These are phyloP conservation scores for Chaetoceros tenuissimus DNA, from an alignment of 108 stramenopile genomes.

Conservation along the genomic window DNA sequence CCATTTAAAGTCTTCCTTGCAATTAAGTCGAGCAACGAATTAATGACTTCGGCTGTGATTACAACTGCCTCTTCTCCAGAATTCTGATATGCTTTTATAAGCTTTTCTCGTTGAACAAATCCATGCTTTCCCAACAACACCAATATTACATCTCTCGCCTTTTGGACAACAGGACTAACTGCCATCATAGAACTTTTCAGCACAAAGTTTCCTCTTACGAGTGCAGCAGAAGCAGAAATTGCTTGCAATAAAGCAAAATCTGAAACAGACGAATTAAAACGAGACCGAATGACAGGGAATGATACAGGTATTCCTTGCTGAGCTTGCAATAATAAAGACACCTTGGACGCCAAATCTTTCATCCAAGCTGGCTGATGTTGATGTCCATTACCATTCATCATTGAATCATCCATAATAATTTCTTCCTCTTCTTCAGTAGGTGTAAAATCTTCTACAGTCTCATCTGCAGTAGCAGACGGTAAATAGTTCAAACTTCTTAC, in stretches of 20 bases:
- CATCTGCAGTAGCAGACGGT: slow-evolving; percentile 12
- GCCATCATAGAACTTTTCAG: slow-evolving; percentile 48
- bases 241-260: slow-evolving; percentile 46
- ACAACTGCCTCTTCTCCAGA: slow-evolving; percentile 1
- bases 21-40: slow-evolving; percentile 51
- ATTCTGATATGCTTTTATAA: slow-evolving; percentile 30
- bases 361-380: slow-evolving; percentile 5
- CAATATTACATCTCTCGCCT: slow-evolving; percentile 66
- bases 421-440: slow-evolving; percentile 3
- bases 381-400: background rate
- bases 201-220: slow-evolving; percentile 76
- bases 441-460: slow-evolving; percentile 5
- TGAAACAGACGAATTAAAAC: slow-evolving; percentile 30
- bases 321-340: slow-evolving; percentile 46
- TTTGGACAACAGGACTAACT: slow-evolving; percentile 22
- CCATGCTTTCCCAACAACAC: slow-evolving; percentile 62
- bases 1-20: slow-evolving; percentile 35
- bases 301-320: slow-evolving; percentile 60
- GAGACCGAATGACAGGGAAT: slow-evolving; percentile 48
- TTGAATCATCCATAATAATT: background rate
- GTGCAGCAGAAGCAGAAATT: slow-evolving; percentile 55
- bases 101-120: slow-evolving; percentile 42
- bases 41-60: slow-evolving; percentile 35
- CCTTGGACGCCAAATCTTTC: slow-evolving; percentile 35
- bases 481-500: slow-evolving; percentile 58